Conservation (phyloP, 208 protist genomes). For the Naegleria lovaniensis region DNA sequence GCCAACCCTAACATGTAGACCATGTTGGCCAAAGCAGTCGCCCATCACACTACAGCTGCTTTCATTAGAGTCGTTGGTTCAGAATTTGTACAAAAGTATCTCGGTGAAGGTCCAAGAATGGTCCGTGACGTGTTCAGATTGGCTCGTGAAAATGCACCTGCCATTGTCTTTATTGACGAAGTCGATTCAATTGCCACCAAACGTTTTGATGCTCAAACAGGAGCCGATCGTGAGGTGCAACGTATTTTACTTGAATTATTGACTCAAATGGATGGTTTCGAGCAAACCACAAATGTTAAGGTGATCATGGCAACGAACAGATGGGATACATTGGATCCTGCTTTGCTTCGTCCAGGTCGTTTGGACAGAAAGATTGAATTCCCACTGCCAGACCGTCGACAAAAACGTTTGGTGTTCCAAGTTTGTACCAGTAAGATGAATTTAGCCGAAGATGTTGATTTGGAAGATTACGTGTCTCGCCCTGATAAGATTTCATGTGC, state of each 20-base stretch:
- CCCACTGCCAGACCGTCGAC: constrained; percentile 91
- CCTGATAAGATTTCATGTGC: constrained; percentile 97
- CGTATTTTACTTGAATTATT: constrained; percentile 98
- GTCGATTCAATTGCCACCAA: constrained; percentile 99
- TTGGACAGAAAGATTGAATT: constrained; percentile 97
- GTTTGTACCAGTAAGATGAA: constrained; percentile 26
- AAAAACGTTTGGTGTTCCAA: constrained; percentile 99
- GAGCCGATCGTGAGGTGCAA: constrained; percentile 98
- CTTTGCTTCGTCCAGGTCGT: constrained; percentile 93
- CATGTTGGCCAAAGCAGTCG: constrained; percentile 97
- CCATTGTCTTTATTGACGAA: constrained; percentile 99
- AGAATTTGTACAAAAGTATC: constrained; percentile 99
- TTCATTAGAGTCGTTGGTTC: constrained; percentile 98
- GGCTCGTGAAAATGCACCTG: constrained; percentile 94
- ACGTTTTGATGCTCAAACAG: constrained; percentile 98
- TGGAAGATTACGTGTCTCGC: constrained; percentile 91
- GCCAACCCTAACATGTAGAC: constrained; percentile 64
- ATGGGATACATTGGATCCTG: constrained; percentile 98
- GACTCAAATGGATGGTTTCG: constrained; percentile 99
- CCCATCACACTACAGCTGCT: constrained; percentile 95
- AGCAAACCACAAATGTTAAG: constrained; percentile 96
- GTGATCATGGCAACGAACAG: constrained; percentile 99
- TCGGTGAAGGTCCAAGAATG: constrained; percentile 99
- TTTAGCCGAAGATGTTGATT: constrained; percentile 83
- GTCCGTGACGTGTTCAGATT: constrained; percentile 97